Percentiles rank a stretch among this genome's conserved stretches.
Conservation (phyloP, 306 rosid species). For the Malus orientalis region DNA sequence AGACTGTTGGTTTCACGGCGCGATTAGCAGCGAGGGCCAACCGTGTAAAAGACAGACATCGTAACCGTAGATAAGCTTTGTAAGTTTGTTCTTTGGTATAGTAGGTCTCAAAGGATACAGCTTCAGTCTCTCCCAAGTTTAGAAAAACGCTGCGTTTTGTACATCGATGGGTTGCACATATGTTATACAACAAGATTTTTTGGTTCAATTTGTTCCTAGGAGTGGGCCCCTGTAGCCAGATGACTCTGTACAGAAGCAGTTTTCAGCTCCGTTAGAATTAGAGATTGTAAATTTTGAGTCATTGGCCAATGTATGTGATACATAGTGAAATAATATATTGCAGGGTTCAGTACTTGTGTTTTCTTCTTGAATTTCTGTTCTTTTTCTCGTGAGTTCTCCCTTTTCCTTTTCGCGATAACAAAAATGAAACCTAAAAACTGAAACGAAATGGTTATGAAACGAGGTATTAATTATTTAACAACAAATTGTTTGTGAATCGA, state of each 20-base stretch:
- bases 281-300: slow-evolving; percentile 15
- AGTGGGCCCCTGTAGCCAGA: slow-evolving; percentile 11
- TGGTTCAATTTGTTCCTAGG: slow-evolving; percentile 5
- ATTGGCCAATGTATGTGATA: slow-evolving; percentile 11
- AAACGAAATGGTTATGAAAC: too few relatives aligned
- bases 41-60: slow-evolving; percentile 11
- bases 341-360: slow-evolving; percentile 1
- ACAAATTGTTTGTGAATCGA: too few relatives aligned
- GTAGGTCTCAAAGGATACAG: slow-evolving; percentile 2
- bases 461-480: not conserved
- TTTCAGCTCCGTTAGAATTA: not conserved
- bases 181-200: not conserved
- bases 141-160: not conserved
- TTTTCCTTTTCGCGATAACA: not conserved
- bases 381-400: not conserved
- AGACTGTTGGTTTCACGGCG: slow-evolving; percentile 65
- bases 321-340: slow-evolving; percentile 27
- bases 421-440: too few relatives aligned
- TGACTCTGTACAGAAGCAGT: slow-evolving; percentile 18
- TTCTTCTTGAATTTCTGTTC: not conserved
- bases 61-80: slow-evolving; percentile 21
- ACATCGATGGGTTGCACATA: not conserved
- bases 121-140: slow-evolving; percentile 7
- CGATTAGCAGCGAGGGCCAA: slow-evolving; percentile 64
- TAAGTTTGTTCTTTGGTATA: not conserved